A percentile compares a stretch with the other conserved stretches of the same genome.
phyloP scores from a whole-genome alignment of 768 basidiomycete genomes.

The Xerocomellus intermedius region DNA sequence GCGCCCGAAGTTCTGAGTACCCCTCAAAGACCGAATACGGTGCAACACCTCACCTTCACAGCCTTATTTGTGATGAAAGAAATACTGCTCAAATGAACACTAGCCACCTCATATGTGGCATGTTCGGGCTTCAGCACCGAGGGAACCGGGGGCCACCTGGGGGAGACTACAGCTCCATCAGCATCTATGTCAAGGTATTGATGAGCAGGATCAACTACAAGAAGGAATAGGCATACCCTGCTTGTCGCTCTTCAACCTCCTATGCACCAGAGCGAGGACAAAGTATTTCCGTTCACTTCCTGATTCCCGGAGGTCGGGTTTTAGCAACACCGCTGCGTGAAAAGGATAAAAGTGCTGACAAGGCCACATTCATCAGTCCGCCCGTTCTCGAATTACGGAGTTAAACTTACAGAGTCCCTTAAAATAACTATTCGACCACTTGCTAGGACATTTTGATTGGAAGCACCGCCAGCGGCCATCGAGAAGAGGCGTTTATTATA shows the following conservation, averaged over 20 bases:
- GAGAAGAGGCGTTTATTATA: conserved; percentile 62
- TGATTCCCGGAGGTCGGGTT: conserved; percentile 52
- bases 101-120: conserved; percentile 62
- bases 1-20: conserved; percentile 3
- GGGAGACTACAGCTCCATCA: conserved; percentile 57
- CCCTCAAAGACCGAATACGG: neutral
- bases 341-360: conserved; percentile 71
- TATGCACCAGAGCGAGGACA: conserved; percentile 69
- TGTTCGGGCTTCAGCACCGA: conserved; percentile 46
- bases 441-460: conserved; percentile 65
- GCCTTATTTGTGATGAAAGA: conserved; percentile 65
- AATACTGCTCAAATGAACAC: conserved; percentile 71
- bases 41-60: conserved; percentile 75
- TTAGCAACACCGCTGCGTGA: conserved; percentile 70
- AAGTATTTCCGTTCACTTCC: conserved; percentile 58
- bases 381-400: neutral
- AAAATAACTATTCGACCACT: conserved; percentile 82
- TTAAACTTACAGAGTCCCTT: conserved; percentile 67
- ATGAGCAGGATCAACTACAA: neutral
- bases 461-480: conserved; percentile 56
- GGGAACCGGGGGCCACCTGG: conserved; percentile 72
- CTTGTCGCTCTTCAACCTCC: conserved; percentile 53
- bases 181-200: conserved; percentile 45
- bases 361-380: neutral
- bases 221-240: conserved; percentile 41